Percentiles rank a stretch among this genome's conserved stretches.
phyloP scores from a whole-genome alignment of 176 grass and related monocot genomes.

The Tuctoria greenei region DNA sequence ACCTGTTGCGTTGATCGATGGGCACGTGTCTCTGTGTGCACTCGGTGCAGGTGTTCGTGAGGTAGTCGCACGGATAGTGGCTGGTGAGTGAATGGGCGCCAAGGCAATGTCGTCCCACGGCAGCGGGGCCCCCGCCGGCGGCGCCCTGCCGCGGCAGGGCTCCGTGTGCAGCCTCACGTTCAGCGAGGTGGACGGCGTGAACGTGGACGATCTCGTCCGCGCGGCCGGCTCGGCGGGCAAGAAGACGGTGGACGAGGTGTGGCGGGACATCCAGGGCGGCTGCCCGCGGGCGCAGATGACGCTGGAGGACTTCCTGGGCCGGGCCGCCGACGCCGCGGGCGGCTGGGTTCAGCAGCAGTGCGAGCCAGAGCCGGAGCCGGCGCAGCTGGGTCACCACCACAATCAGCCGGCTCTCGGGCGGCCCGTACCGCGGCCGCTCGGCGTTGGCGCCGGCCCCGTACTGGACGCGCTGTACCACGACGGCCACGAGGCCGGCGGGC shows the following conservation, averaged over 20 bases:
- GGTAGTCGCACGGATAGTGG: conserved; percentile 4
- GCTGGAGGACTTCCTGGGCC: conserved; percentile 76
- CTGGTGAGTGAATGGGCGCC: conserved; percentile 44
- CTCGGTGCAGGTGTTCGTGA: conserved; percentile 3
- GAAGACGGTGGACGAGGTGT: conserved; percentile 78
- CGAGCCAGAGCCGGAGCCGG: too few species aligned
- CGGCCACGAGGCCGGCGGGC: conserved; percentile 20
- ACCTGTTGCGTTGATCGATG: not conserved
- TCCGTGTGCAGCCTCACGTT: conserved; percentile 65
- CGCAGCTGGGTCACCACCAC: not conserved
- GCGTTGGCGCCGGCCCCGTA: conserved; percentile 47
- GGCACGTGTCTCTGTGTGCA: not conserved
- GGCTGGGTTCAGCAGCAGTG: not conserved
- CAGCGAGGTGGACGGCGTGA: conserved; percentile 77
- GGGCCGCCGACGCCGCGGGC: conserved; percentile 23
- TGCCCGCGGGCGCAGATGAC: conserved; percentile 63
- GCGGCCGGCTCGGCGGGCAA: conserved; percentile 34
- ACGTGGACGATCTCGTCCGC: conserved; percentile 66
- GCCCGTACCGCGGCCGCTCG: conserved; percentile 46
- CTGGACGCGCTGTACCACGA: conserved; percentile 63
- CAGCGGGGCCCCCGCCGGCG: conserved; percentile 7
- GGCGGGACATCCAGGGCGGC: conserved; percentile 67
- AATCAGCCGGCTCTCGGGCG: conserved; percentile 23
- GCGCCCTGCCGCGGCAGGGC: conserved; percentile 52
- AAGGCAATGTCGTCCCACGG: conserved; percentile 68